A percentile compares a stretch with the other conserved stretches of the same genome.
Conservation (phyloP, 2,329 filamentous ascomycete species). For the Neopestalotiopsis sp. region DNA sequence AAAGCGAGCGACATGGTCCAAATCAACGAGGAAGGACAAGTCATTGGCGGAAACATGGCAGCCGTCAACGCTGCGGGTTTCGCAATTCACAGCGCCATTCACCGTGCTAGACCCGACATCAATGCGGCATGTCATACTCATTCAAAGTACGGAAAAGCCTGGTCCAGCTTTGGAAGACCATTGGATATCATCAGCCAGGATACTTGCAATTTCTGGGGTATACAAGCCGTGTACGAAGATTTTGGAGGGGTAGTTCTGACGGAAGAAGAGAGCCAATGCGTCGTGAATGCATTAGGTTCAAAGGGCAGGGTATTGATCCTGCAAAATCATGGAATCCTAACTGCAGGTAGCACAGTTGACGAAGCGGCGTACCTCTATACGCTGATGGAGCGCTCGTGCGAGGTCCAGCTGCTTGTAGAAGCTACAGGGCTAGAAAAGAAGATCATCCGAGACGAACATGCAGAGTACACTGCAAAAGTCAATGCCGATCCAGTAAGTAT, state of each 20-base stretch:
- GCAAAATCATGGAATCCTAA: conserved; percentile 65
- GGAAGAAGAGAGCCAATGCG: conserved; percentile 57
- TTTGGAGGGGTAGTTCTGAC: conserved; percentile 65
- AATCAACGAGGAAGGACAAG: conserved; percentile 62
- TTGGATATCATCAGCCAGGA: conserved; percentile 66
- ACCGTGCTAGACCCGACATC: conserved; percentile 61
- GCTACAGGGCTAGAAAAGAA: conserved; percentile 33
- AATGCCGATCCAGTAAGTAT: background rate
- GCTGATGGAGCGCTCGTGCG: conserved; percentile 37
- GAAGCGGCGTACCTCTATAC: conserved; percentile 67
- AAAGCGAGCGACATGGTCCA: conserved; percentile 68
- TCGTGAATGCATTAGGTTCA: conserved; percentile 59
- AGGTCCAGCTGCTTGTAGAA: conserved; percentile 40
- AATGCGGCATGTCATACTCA: conserved; percentile 64
- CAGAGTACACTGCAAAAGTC: conserved; percentile 38
- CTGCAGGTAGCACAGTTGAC: conserved; percentile 64
- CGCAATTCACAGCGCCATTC: conserved; percentile 61
- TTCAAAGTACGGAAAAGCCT: conserved; percentile 60
- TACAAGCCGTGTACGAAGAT: conserved; percentile 60
- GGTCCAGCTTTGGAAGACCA: conserved; percentile 57
- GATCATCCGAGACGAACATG: conserved; percentile 43
- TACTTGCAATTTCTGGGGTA: conserved; percentile 59
- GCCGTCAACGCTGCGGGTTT: conserved; percentile 65
- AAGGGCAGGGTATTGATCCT: conserved; percentile 57
- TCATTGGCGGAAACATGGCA: conserved; percentile 62